Evolutionary conservation across 805 yeast species (phyloP), one percentile per base, ranked within the genome.

Genomic region (Hanseniaspora thailandica): DNA sequence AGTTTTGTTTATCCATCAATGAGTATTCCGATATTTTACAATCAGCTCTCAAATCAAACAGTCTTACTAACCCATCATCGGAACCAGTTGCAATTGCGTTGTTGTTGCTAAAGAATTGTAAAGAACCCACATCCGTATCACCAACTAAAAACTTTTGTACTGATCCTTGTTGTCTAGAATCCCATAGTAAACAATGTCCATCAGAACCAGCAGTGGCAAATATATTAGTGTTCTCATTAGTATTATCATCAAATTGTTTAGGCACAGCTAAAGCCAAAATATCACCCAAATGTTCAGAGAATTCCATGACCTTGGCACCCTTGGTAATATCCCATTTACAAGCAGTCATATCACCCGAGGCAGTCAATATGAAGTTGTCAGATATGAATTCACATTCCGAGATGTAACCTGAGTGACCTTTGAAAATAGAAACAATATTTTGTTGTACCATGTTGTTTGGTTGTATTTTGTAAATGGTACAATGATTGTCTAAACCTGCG

Each of bases 361-460:
- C 75, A 0, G 95, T 84, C 17, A 87, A 61, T 0, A 86, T 63
- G 28, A 70, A 71, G 5, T 73, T 66, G 56, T 82, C 76, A 52
- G 71, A 70, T n/a, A 82, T 54, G 62, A 87, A 89, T 45, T 78
- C 81, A 57, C 85, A 73, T 58, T 81, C 86, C 0, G 90, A 80
- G 5, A 89, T 77, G 63, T 87, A 89, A 45, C 93, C 90, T 7
- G 78, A 74, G 66, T 89, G 96, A 1, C 93, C 93, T 62, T 84
- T 82, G 63, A 85, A 76, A 2, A 80, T 72, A 5, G 81, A 70
- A 31, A 74, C 71, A 7, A 78, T 70, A 36, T 67, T 65, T 55
- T 70, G 74, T 54, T 70, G 72, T 26, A 70, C 63, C 54, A 65
- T 60, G 38, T 61, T 61, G 19, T 55, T 69, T 55, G 57, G 64